phyloP scores from a whole-genome alignment of 805 yeast genomes.

The Wickerhamomyces xylosicus region DNA sequence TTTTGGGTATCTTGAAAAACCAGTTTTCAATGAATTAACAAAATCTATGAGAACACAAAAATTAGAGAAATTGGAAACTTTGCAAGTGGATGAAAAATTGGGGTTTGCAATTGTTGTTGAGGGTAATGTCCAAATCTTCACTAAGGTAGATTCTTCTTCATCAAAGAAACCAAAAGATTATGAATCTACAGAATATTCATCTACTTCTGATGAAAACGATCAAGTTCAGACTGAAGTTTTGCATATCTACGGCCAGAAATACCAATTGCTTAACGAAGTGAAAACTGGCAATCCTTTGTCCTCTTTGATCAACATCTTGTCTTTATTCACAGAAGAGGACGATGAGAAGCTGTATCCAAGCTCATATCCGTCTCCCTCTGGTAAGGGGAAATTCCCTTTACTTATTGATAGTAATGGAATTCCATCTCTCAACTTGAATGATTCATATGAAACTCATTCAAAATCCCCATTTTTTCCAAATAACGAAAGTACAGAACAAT shows the following conservation, averaged over 20 bases:
- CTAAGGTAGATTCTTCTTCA: constrained; percentile 31
- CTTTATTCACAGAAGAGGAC: constrained; percentile 49
- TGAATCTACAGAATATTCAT: not conserved
- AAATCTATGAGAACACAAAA: constrained; percentile 86
- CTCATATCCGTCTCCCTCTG: not conserved
- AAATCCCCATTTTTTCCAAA: not conserved
- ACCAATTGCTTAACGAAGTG: constrained; percentile 70
- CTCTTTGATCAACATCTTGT: constrained; percentile 69
- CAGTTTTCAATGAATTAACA: constrained; percentile 88
- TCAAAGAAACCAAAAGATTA: not conserved
- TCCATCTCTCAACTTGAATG: constrained; percentile 12
- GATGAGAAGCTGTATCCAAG: constrained; percentile 1
- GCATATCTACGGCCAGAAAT: constrained; percentile 44
- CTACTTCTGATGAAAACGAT: constrained; percentile 12
- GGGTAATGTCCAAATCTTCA: constrained; percentile 75
- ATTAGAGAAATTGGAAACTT: constrained; percentile 63
- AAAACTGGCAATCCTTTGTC: constrained; percentile 80
- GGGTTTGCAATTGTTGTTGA: constrained; percentile 93
- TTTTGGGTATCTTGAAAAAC: constrained; percentile 84
- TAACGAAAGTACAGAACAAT: not conserved
- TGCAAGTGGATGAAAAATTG: constrained; percentile 59
- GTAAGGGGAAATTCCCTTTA: not conserved
- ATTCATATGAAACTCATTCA: constrained; percentile 1
- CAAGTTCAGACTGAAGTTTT: constrained; percentile 23
- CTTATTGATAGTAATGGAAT: constrained; percentile 4